These are phyloP conservation scores for Diplocarpon rosae DNA, from an alignment of 2,329 filamentous ascomycete genomes.

Conservation along the genomic window DNA sequence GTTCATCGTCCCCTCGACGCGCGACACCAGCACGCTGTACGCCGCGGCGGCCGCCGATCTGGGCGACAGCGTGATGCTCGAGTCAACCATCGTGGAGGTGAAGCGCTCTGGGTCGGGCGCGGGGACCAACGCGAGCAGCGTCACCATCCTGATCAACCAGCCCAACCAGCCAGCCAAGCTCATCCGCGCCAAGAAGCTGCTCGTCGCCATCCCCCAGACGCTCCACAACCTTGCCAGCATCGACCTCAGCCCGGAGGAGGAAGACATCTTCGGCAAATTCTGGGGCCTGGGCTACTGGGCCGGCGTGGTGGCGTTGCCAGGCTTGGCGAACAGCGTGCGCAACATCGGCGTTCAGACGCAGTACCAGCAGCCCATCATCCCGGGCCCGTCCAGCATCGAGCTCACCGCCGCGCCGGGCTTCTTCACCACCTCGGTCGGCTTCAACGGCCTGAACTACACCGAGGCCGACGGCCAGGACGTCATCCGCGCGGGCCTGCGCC, in stretches of 20 bases:
- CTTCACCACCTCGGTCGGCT: background rate
- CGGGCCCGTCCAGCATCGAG: background rate
- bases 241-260: no score
- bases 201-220: no score
- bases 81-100: conserved; percentile 13
- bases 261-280: no score
- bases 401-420: background rate
- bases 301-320: background rate
- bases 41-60: conserved; percentile 2
- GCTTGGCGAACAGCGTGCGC: background rate
- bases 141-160: no score
- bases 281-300: no score
- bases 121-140: no score
- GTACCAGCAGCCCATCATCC: background rate
- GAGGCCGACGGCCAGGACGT: background rate
- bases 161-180: no score
- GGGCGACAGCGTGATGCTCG: conserved; percentile 11
- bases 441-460: conserved; percentile 1
- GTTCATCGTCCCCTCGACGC: no score
- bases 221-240: no score
- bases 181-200: no score
- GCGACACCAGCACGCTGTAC: conserved; percentile 10
- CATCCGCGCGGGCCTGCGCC: background rate
- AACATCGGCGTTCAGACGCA: background rate
- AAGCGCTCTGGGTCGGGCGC: background rate